Evolutionary conservation across 148 eudicot genomes (phyloP).

Genomic region (Limonium bicolor): DNA sequence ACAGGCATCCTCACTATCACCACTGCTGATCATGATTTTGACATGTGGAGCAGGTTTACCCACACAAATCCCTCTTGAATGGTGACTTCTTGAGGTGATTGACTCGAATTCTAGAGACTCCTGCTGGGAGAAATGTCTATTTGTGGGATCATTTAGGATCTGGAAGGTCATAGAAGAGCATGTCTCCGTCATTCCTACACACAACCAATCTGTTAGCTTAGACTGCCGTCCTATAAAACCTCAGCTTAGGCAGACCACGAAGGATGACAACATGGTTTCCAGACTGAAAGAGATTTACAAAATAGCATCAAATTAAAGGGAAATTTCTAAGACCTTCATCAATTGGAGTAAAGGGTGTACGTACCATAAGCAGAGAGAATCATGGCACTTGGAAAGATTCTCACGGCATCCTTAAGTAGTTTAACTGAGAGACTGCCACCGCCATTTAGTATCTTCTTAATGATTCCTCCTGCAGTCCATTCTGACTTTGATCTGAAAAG

Average conservation of each 20-base stretch:
- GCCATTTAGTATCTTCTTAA: constrained; percentile 74
- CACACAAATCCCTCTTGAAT: constrained; percentile 47
- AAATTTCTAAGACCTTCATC: too few species aligned
- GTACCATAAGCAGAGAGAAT: constrained; percentile 85
- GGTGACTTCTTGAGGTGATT: constrained; percentile 3
- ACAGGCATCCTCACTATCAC: too few species aligned
- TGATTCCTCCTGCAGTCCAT: constrained; percentile 14
- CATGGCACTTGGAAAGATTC: constrained; percentile 48
- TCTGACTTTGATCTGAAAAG: constrained; percentile 24
- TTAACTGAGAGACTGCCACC: constrained; percentile 65
- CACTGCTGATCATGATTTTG: constrained; percentile 30
- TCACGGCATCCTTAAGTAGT: constrained; percentile 33
- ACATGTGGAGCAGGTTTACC: constrained; percentile 91
- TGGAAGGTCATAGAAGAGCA: constrained; percentile 81
- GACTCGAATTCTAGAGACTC: too few species aligned
- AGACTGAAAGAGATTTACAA: too few species aligned
- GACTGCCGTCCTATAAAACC: too few species aligned
- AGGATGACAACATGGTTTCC: too few species aligned
- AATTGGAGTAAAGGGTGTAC: too few species aligned
- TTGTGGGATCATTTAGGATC: constrained; percentile 50
- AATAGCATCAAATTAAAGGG: too few species aligned
- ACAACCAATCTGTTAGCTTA: too few species aligned
- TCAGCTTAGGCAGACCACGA: too few species aligned
- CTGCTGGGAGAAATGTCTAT: neutral
- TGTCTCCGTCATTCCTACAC: constrained; percentile 87